Base-by-base conservation (phyloP, 2,329 filamentous ascomycete species). In the Stagonosporopsis tanaceti region DNA sequence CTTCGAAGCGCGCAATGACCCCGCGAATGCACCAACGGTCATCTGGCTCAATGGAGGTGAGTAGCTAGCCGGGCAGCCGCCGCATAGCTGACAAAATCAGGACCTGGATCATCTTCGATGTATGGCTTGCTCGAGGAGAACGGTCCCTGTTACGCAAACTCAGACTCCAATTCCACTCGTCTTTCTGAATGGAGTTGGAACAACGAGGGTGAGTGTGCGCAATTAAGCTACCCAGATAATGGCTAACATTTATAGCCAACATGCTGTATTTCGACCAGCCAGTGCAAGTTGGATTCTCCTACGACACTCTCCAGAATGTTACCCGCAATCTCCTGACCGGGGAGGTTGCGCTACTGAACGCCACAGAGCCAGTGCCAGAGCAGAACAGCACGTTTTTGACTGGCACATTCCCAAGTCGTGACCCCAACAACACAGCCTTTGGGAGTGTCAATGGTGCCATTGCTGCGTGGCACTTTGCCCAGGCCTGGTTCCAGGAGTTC, bases 221-320 rank as follows among this genome's bases (percentile, higher is more conserved):
- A 11, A 27, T 9, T 1, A 6, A n/a, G 7, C 1, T 2, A 3
- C 6, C 1, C 28, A 6, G 15, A 22, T 4, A 24, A 20, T n/a
- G 41, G 22, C 28, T 48, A 20, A 59, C 14, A 11, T 0, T 3
- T 14, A 8, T n/a, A 55, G 52, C 69, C 35, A 71, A 72, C 56
- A 72, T 72, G 72, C 80, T 91, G 17, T 90, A 88, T 73, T 83
- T 91, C 64, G 87, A 91, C 67, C 87, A 90, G 71, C 89, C 85
- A 5, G 81, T 80, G 17, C 82, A 85, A 53, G 82, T 84, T 3
- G 85, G 85, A 3, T 85, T 87, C 70, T 84, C 81, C 2, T 85
- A 86, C 39, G 61, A 70, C 22, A 61, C 62, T 3, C 50, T 65
- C 9, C 55, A 72, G 53, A 60, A 64, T 14, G 53, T 67, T 3